phyloP scores from a whole-genome alignment of 2,329 filamentous ascomycete species.

The Sodiomyces alkalinus region DNA sequence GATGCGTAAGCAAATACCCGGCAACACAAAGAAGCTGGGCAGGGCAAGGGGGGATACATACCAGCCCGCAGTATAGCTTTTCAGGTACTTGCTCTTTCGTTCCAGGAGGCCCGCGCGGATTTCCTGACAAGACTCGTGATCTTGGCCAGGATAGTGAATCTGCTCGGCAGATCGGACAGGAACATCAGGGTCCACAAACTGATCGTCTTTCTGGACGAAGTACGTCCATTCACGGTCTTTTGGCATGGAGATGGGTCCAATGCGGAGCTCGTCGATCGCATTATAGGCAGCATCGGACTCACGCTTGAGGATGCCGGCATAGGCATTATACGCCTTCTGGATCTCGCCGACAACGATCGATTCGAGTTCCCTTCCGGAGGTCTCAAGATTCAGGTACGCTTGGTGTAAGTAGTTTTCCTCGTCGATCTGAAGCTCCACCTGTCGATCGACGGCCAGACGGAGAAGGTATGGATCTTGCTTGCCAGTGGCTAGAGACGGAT shows the following conservation, averaged over 20 bases:
- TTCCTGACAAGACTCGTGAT: slow-evolving; percentile 69
- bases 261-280: slow-evolving; percentile 65
- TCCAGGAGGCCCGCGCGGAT: slow-evolving; percentile 84
- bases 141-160: slow-evolving; percentile 81
- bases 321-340: slow-evolving; percentile 92
- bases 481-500: slow-evolving; percentile 58
- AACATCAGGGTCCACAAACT: slow-evolving; percentile 74
- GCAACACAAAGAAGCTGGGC: not conserved
- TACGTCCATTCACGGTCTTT: slow-evolving; percentile 83
- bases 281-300: slow-evolving; percentile 73
- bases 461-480: slow-evolving; percentile 90
- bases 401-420: slow-evolving; percentile 96
- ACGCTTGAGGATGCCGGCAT: slow-evolving; percentile 79
- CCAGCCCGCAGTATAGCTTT: slow-evolving; percentile 94
- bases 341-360: slow-evolving; percentile 95
- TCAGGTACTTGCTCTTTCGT: slow-evolving; percentile 96
- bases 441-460: slow-evolving; percentile 70
- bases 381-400: slow-evolving; percentile 88
- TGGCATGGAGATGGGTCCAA: slow-evolving; percentile 79
- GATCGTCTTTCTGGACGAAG: slow-evolving; percentile 67
- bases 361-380: slow-evolving; percentile 85
- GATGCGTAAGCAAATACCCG: not conserved
- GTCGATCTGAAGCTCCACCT: slow-evolving; percentile 83
- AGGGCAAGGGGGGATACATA: slow-evolving; percentile 27
- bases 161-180: slow-evolving; percentile 65